Percentiles rank a stretch among this genome's conserved stretches.
phyloP scores from a whole-genome alignment of 352 stramenopile genomes.

The Phytophthora pinifolia region DNA sequence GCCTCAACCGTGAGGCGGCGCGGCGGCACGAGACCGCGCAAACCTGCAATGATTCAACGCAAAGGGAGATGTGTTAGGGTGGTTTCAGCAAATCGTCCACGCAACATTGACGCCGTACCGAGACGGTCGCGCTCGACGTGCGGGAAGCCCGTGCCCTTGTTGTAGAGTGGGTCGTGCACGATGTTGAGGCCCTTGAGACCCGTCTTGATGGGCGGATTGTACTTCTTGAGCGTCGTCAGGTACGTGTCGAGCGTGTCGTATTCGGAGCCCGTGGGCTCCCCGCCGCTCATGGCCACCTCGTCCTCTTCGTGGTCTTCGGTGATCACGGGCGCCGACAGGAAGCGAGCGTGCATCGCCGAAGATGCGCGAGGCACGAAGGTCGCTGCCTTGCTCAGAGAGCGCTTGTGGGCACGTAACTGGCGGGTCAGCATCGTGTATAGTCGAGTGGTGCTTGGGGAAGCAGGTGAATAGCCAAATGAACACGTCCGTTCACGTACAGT shows the following conservation, averaged over 20 bases:
- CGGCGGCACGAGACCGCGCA: conserved; percentile 84
- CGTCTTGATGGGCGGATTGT: conserved; percentile 77
- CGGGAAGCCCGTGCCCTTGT: conserved; percentile 89
- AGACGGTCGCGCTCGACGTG: conserved; percentile 81
- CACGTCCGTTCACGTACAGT: background rate
- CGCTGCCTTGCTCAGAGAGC: conserved; percentile 19
- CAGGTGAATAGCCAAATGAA: conserved; percentile 28
- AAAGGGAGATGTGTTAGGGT: conserved; percentile 6
- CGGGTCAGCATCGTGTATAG: conserved; percentile 32
- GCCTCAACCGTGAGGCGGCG: conserved; percentile 66
- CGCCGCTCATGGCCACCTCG: conserved; percentile 33
- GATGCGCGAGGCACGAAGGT: conserved; percentile 14
- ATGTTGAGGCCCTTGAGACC: conserved; percentile 78
- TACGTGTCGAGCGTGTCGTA: conserved; percentile 53
- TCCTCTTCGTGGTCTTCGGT: conserved; percentile 41
- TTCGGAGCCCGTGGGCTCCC: conserved; percentile 33
- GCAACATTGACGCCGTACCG: conserved; percentile 35
- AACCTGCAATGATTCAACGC: conserved; percentile 32
- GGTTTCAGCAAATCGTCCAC: background rate
- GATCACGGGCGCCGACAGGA: conserved; percentile 25
- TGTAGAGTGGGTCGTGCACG: conserved; percentile 86
- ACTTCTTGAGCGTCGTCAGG: conserved; percentile 69
- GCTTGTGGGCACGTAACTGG: conserved; percentile 29
- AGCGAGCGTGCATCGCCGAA: conserved; percentile 20
- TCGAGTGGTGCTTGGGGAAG: conserved; percentile 21